phyloP scores from a whole-genome alignment of 352 stramenopile species.

The Phytophthora foliorum region DNA sequence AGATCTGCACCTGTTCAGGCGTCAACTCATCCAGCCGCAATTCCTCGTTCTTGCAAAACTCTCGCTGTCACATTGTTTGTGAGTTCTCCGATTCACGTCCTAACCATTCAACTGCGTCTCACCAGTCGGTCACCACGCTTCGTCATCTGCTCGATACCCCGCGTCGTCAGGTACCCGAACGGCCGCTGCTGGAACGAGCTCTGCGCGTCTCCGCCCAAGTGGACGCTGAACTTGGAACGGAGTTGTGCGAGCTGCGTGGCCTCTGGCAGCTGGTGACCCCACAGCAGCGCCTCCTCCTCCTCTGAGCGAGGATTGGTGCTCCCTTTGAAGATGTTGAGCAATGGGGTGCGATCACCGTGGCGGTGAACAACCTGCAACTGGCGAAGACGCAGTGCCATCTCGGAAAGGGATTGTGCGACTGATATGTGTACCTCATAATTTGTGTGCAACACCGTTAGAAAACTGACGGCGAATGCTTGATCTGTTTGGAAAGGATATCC shows the following conservation, averaged over 20 bases:
- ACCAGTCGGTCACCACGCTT: slow-evolving; percentile 61
- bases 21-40: slow-evolving; percentile 51
- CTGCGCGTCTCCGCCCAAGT: slow-evolving; percentile 20
- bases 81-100: neutral
- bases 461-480: slow-evolving; percentile 8
- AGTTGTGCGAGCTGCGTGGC: slow-evolving; percentile 47
- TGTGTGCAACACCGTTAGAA: slow-evolving; percentile 31
- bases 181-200: slow-evolving; percentile 60
- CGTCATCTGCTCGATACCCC: slow-evolving; percentile 77
- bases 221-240: slow-evolving; percentile 42
- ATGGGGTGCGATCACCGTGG: slow-evolving; percentile 82
- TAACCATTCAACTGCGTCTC: slow-evolving; percentile 1
- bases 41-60: slow-evolving; percentile 52
- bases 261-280: slow-evolving; percentile 54
- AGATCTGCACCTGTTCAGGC: slow-evolving; percentile 58
- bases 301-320: slow-evolving; percentile 33
- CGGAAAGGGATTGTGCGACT: too few species aligned
- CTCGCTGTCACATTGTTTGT: slow-evolving; percentile 33
- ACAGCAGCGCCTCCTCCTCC: slow-evolving; percentile 52
- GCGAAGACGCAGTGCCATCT: slow-evolving; percentile 60
- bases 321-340: slow-evolving; percentile 77
- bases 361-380: slow-evolving; percentile 86
- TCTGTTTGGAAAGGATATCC: neutral
- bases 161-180: slow-evolving; percentile 75
- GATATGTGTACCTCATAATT: too few species aligned